Percentiles rank a stretch among this genome's conserved stretches.
Evolutionary conservation across 1,284 basidiomycete species (phyloP).

Genomic region (Apiotrichum veenhuisii): DNA sequence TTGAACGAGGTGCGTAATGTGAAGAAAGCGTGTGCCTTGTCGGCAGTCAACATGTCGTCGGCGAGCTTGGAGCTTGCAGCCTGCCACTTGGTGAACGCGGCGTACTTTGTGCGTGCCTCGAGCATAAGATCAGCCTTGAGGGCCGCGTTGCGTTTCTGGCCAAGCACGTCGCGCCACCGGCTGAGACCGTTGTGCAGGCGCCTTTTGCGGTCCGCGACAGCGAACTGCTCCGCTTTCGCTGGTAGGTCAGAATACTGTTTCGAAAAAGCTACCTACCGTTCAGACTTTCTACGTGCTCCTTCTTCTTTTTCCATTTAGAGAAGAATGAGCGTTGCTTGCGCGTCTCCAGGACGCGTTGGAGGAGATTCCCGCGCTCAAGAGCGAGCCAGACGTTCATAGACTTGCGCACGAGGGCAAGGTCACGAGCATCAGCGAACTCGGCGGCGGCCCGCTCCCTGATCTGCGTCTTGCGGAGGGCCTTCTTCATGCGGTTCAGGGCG

Average conservation of each 20-base stretch:
- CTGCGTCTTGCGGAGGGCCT: constrained; percentile 1
- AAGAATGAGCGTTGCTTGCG: constrained; percentile 1
- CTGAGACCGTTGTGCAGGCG: constrained; percentile 17
- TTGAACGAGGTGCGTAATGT: constrained; percentile 25
- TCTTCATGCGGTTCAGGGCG: constrained; percentile 16
- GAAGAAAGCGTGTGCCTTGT: constrained; percentile 42
- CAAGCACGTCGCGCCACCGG: constrained; percentile 30
- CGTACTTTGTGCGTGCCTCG: constrained; percentile 15
- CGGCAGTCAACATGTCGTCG: constrained; percentile 25
- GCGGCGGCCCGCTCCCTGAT: constrained; percentile 2
- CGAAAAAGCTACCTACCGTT: constrained; percentile 1
- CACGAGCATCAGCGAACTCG: constrained; percentile 4
- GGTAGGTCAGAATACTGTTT: background rate
- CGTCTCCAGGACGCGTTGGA: constrained; percentile 13
- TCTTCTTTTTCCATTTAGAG: constrained; percentile 8
- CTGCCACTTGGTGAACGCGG: constrained; percentile 26
- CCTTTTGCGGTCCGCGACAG: background rate
- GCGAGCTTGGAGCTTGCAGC: constrained; percentile 15
- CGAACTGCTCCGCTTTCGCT: constrained; percentile 10
- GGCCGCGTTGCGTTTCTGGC: constrained; percentile 17
- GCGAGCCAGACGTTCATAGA: constrained; percentile 15
- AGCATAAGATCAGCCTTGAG: constrained; percentile 30
- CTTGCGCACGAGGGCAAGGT: constrained; percentile 12
- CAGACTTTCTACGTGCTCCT: background rate
- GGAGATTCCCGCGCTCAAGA: constrained; percentile 13